phyloP scores from a whole-genome alignment of 805 yeast species.

The Saccharomycopsis oosterbeekiorum region DNA sequence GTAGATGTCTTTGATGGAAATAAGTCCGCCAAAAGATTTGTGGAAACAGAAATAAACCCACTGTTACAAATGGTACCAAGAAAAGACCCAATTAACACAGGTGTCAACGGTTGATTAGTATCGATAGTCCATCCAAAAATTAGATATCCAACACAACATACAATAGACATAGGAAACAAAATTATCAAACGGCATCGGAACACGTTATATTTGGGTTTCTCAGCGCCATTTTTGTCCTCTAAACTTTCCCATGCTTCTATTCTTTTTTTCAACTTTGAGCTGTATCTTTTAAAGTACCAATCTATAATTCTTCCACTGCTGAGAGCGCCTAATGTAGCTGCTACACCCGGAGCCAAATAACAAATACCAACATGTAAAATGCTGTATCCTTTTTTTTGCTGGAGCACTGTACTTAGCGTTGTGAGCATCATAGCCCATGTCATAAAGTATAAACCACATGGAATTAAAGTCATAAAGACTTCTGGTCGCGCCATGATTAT shows the following conservation, averaged over 20 bases:
- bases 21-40: conserved; percentile 67
- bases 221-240: neutral
- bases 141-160: conserved; percentile 30
- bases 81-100: conserved; percentile 42
- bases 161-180: conserved; percentile 7
- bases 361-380: conserved; percentile 57
- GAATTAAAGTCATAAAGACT: conserved; percentile 24
- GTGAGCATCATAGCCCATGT: conserved; percentile 65
- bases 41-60: conserved; percentile 45
- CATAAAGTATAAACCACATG: conserved; percentile 55
- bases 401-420: conserved; percentile 47
- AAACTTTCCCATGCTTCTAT: conserved; percentile 18
- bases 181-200: conserved; percentile 10
- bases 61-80: conserved; percentile 48
- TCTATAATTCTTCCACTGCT: conserved; percentile 49
- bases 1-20: conserved; percentile 64
- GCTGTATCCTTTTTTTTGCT: conserved; percentile 38
- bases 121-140: conserved; percentile 70
- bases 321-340: conserved; percentile 53
- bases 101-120: conserved; percentile 18
- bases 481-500: conserved; percentile 16
- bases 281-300: conserved; percentile 32
- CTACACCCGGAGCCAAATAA: conserved; percentile 66
- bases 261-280: conserved; percentile 19
- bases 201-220: conserved; percentile 5